phyloP scores from a whole-genome alignment of 345 rosid genomes.

The Brassica carinata region DNA sequence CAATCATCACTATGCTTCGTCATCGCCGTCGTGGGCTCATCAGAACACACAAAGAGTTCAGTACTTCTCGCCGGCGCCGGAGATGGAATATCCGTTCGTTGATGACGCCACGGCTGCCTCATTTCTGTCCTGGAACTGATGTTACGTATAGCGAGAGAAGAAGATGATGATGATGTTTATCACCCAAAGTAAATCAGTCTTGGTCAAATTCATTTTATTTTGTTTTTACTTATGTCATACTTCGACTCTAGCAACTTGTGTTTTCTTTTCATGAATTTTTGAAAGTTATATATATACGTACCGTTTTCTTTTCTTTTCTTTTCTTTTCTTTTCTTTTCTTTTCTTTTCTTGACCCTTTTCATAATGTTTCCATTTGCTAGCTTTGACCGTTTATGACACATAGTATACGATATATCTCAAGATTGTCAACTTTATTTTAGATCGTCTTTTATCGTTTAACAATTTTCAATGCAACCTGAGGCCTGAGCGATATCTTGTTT shows the following conservation, averaged over 20 bases:
- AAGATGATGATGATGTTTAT: conserved; percentile 22
- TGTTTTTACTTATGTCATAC: conserved; percentile 1
- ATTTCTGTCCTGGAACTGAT: conserved; percentile 88
- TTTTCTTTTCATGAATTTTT: conserved; percentile 39
- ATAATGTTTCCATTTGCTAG: conserved; percentile 26
- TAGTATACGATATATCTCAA: background rate
- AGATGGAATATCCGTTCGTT: conserved; percentile 65
- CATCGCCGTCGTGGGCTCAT: conserved; percentile 50
- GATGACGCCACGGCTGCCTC: conserved; percentile 67
- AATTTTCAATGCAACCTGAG: conserved; percentile 27
- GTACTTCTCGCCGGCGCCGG: conserved; percentile 51
- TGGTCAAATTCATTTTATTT: conserved; percentile 39
- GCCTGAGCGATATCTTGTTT: conserved; percentile 10
- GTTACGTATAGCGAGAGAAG: conserved; percentile 44
- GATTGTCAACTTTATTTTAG: conserved; percentile 11
- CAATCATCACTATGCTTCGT: conserved; percentile 32
- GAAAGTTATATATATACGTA: conserved; percentile 34
- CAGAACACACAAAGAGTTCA: conserved; percentile 54
- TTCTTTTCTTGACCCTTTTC: conserved; percentile 20
- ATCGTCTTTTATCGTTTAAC: conserved; percentile 8
- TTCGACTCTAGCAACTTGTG: conserved; percentile 37
- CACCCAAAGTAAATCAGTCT: conserved; percentile 35
- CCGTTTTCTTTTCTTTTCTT: background rate
- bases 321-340: background rate
- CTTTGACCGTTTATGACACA: conserved; percentile 16